Percentiles rank a stretch among this genome's conserved stretches.
These are phyloP conservation scores for Kitagawia praeruptora DNA, from an alignment of 129 eudicot species.

Conservation along the genomic window DNA sequence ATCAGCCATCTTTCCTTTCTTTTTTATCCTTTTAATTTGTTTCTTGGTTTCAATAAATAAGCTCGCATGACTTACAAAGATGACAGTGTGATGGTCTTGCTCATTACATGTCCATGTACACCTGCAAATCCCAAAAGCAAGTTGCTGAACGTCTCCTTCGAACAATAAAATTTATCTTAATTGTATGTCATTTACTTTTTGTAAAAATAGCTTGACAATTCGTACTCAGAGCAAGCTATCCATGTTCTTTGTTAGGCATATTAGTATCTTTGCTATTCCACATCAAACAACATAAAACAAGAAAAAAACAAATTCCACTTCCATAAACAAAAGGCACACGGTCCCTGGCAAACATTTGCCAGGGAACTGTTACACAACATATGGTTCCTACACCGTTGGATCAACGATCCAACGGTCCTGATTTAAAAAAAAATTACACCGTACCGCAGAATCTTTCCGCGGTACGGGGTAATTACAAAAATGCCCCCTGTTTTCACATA, in stretches of 20 bases:
- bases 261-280: background rate
- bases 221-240: background rate
- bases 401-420: too few relatives aligned
- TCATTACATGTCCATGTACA: background rate
- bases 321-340: too few relatives aligned
- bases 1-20: constrained; percentile 36
- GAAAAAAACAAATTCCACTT: background rate
- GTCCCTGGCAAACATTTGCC: too few relatives aligned
- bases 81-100: too few relatives aligned
- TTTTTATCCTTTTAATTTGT: background rate
- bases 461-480: too few relatives aligned
- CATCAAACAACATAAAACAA: background rate
- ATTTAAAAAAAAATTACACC: too few relatives aligned
- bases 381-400: too few relatives aligned
- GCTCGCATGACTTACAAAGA: background rate
- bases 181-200: background rate
- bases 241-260: background rate
- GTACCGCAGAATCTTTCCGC: too few relatives aligned
- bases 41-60: background rate
- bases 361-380: too few relatives aligned
- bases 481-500: too few relatives aligned
- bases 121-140: background rate
- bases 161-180: background rate
- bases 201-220: background rate
- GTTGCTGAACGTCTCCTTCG: background rate